phyloP scores from a whole-genome alignment of 306 rosid genomes.

The Quercus glauca region DNA sequence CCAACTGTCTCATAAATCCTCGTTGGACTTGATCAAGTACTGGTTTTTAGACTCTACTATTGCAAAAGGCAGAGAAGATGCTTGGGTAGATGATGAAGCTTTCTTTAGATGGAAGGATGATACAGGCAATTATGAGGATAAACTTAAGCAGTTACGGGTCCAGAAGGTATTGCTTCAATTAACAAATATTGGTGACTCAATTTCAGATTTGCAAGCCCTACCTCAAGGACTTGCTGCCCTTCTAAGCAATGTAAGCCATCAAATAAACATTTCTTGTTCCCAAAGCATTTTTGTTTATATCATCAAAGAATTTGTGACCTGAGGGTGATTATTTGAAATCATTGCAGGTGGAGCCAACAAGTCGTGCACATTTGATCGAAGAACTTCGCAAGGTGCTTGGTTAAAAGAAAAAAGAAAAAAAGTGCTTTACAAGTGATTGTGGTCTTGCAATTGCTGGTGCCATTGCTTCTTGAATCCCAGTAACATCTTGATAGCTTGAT shows the following conservation, averaged over 20 bases:
- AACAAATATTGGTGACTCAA: slow-evolving; percentile 65
- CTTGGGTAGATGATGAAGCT: slow-evolving; percentile 75
- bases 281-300: slow-evolving; percentile 12
- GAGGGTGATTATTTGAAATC: slow-evolving; percentile 25
- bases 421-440: not conserved
- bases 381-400: slow-evolving; percentile 78
- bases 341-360: slow-evolving; percentile 75
- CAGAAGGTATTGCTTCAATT: slow-evolving; percentile 78
- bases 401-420: slow-evolving; percentile 16
- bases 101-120: slow-evolving; percentile 88
- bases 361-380: slow-evolving; percentile 47
- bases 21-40: slow-evolving; percentile 54
- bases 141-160: slow-evolving; percentile 75
- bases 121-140: slow-evolving; percentile 57
- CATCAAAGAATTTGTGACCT: slow-evolving; percentile 2
- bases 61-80: slow-evolving; percentile 48
- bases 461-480: slow-evolving; percentile 6
- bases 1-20: slow-evolving; percentile 62
- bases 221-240: slow-evolving; percentile 94
- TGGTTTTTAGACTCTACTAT: slow-evolving; percentile 68
- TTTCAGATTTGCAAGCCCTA: slow-evolving; percentile 74
- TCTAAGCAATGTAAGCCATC: slow-evolving; percentile 75
- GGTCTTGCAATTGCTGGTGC: not conserved
- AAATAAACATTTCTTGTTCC: not conserved
- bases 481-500: not conserved